Conservation (phyloP, 169 alveolate species). For the Theileria orientalis region DNA sequence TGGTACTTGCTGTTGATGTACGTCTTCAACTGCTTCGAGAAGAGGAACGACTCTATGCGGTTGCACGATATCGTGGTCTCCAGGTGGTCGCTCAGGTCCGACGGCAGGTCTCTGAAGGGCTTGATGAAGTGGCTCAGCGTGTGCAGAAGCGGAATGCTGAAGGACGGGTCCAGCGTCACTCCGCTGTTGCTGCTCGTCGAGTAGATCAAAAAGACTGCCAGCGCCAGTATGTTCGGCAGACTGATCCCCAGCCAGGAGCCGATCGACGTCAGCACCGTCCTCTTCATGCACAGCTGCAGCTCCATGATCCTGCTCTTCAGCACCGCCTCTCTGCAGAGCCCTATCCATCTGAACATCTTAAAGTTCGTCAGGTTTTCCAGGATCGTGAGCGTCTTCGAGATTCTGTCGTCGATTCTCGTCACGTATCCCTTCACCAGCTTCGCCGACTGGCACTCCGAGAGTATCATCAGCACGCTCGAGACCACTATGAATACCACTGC, state of each 20-base stretch:
- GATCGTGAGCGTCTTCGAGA: constrained; percentile 51
- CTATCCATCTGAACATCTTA: constrained; percentile 52
- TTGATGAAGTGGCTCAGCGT: constrained; percentile 52
- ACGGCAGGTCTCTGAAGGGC: constrained; percentile 53
- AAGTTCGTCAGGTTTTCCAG: constrained; percentile 45
- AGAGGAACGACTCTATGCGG: constrained; percentile 44
- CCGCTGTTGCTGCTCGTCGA: constrained; percentile 20
- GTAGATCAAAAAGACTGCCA: constrained; percentile 40
- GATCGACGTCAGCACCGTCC: constrained; percentile 40
- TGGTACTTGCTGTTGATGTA: constrained; percentile 42
- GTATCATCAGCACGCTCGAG: constrained; percentile 36
- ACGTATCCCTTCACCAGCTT: constrained; percentile 49
- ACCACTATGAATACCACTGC: constrained; percentile 15
- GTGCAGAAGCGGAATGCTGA: constrained; percentile 55
- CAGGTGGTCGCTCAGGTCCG: constrained; percentile 61
- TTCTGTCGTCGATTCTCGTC: constrained; percentile 33
- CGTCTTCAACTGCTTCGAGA: constrained; percentile 33
- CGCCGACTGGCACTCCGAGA: constrained; percentile 61
- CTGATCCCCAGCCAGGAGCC: constrained; percentile 61
- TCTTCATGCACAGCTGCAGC: constrained; percentile 58
- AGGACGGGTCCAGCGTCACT: constrained; percentile 39
- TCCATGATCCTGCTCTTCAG: constrained; percentile 52
- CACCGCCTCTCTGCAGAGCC: constrained; percentile 40
- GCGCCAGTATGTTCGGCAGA: constrained; percentile 38
- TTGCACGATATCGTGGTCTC: constrained; percentile 53